Conservation (phyloP, 352 stramenopile species). For the Peronospora farinosa region DNA sequence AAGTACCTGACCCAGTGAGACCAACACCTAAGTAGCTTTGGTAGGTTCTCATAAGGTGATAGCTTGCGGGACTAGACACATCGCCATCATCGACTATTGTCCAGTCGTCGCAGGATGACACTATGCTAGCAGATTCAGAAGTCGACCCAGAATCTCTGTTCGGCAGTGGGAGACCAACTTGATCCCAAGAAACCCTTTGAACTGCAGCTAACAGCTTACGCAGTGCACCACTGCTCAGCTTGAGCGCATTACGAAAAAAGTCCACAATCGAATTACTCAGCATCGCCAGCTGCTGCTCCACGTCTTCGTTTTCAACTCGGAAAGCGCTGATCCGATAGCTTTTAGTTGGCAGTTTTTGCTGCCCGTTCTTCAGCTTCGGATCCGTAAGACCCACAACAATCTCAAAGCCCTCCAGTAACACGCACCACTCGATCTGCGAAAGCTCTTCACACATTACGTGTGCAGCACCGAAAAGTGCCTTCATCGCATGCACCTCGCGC, state of each 20-base stretch:
- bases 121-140: conserved; percentile 5
- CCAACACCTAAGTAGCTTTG: conserved; percentile 72
- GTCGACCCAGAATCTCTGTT: conserved; percentile 14
- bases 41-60: conserved; percentile 75
- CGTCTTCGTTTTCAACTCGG: conserved; percentile 76
- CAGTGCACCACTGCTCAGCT: conserved; percentile 55
- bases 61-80: conserved; percentile 34
- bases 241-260: conserved; percentile 70
- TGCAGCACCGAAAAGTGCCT: conserved; percentile 71
- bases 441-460: conserved; percentile 86
- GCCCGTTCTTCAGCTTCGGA: conserved; percentile 59
- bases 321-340: conserved; percentile 69
- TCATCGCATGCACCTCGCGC: conserved; percentile 86
- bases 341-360: conserved; percentile 70
- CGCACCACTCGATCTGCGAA: conserved; percentile 64
- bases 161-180: conserved; percentile 50
- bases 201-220: conserved; percentile 56
- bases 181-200: conserved; percentile 59
- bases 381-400: conserved; percentile 73
- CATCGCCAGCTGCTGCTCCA: conserved; percentile 84
- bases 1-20: conserved; percentile 46
- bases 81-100: conserved; percentile 32
- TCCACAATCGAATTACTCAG: conserved; percentile 79
- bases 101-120: conserved; percentile 15
- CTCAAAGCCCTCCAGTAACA: conserved; percentile 73